Evolutionary conservation across 148 eudicot genomes (phyloP), one percentile per base, ranked within the genome.

Genomic region (Chenopodium suecicum): DNA sequence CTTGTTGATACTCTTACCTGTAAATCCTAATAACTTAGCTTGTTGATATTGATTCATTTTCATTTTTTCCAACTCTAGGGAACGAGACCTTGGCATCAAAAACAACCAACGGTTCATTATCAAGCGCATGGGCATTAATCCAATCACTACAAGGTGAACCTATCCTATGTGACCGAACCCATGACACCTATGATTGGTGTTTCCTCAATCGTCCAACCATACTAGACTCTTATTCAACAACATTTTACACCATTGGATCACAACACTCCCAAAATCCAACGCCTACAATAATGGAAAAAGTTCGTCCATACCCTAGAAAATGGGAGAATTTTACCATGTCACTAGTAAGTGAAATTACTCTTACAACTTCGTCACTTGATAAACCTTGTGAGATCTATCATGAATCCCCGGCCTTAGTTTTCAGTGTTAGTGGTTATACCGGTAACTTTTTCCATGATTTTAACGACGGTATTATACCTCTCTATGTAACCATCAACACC

Each of bases 361-460:
- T 92, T 67, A 82, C 83, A 25, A 80, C 87, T 7, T 79, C 81
- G 46, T 74, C 89, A 34, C 17, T 70, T 5, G 62, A 70, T n/a
- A 80, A 83, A 19, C 48, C 82, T 20, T 92, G 95, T 65, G 72
- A 73, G 32, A 77, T 85, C 25, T 75, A 84, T 52, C 95, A 92
- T 80, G 70, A 87, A 1, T 78, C 85, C 44, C 88, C 91, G 0
- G 91, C 95, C 25, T 62, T 92, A 25, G 87, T 87, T 13, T 92
- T 90, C 72, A 88, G 89, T 56, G 82, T 82, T 0, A 84, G 89
- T 5, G 92, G 90, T 16, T 90, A 86, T 76, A 89, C 88, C 0
- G 92, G 92, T 4, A 89, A 90, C 72, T 89, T 85, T 48, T 89
- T 88, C 79, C 91, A 84, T 73, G 95, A 92, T 32, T 89, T 92